phyloP scores from a whole-genome alignment of 2,329 filamentous ascomycete genomes.

The Teratosphaeria viscida region DNA sequence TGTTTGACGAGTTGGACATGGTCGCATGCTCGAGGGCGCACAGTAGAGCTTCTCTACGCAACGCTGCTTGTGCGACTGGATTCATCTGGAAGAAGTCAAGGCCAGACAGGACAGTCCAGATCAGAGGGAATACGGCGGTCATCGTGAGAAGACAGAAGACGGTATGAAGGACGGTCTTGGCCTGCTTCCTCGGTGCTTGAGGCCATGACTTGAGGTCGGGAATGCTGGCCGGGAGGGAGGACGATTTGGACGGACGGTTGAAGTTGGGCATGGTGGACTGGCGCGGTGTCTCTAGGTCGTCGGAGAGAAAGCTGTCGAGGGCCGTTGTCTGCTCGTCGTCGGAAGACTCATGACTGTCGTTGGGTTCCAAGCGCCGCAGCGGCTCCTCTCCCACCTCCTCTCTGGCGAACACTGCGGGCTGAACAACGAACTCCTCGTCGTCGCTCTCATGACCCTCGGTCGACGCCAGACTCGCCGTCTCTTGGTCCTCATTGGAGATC shows the following conservation, averaged over 20 bases:
- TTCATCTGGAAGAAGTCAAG: constrained; percentile 2
- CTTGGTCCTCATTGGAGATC: constrained; percentile 21
- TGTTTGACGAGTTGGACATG: constrained; percentile 6
- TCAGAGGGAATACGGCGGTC: neutral
- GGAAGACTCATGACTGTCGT: neutral
- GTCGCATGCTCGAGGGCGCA: constrained; percentile 9
- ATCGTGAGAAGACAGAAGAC: neutral
- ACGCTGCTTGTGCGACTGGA: neutral
- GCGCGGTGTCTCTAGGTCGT: constrained; percentile 23
- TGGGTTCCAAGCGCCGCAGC: neutral
- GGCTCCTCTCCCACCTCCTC: neutral
- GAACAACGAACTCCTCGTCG: constrained; percentile 6
- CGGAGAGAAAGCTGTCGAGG: constrained; percentile 19
- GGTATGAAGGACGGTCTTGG: neutral
- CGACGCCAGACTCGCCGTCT: constrained; percentile 23
- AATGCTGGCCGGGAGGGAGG: neutral
- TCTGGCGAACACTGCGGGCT: constrained; percentile 7
- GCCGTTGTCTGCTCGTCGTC: constrained; percentile 6
- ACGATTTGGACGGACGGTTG: neutral
- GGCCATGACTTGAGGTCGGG: neutral
- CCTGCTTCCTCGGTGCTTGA: neutral
- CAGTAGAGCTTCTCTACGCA: constrained; percentile 11
- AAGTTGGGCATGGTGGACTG: constrained; percentile 15
- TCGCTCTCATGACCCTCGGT: constrained; percentile 9
- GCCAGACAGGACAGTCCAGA: neutral